A percentile compares a stretch with the other conserved stretches of the same genome.
Evolutionary conservation across 164 flowering plant genomes (phyloP).

Genomic region (Liquidambar formosana): DNA sequence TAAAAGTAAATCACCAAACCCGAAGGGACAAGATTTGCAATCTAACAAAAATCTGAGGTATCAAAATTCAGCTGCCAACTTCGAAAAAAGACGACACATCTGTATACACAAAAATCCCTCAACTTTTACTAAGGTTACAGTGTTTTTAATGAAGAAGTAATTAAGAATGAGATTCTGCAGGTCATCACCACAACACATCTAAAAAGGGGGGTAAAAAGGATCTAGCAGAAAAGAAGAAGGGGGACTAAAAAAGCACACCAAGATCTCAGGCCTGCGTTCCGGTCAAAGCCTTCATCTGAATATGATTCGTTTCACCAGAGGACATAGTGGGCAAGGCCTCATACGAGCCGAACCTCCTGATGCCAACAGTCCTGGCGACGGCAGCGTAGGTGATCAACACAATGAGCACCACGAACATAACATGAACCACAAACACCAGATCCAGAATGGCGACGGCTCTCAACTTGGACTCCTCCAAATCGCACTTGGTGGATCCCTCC

Average conservation of each 20-base stretch:
- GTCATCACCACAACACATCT: background rate
- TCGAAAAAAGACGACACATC: no score
- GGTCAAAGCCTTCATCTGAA: constrained; percentile 72
- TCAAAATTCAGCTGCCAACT: no score
- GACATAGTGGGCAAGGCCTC: constrained; percentile 64
- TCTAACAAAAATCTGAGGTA: no score
- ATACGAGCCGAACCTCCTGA: constrained; percentile 64
- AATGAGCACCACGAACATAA: constrained; percentile 61
- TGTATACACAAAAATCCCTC: no score
- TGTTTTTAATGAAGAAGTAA: no score
- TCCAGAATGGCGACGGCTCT: constrained; percentile 86
- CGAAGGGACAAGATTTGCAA: no score
- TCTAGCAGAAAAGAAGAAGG: background rate
- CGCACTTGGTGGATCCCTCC: constrained; percentile 93
- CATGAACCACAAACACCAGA: constrained; percentile 60
- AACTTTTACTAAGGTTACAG: no score
- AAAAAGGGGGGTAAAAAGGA: background rate
- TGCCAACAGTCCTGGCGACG: constrained; percentile 55
- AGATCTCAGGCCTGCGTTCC: constrained; percentile 67
- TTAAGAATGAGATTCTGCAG: background rate
- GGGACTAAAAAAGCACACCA: background rate
- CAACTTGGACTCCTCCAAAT: constrained; percentile 72
- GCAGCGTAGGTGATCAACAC: constrained; percentile 49
- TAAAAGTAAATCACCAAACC: no score
- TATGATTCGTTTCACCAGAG: constrained; percentile 45